Base-by-base conservation (phyloP, 2,329 filamentous ascomycete genomes). In the Colletotrichum zoysiae region DNA sequence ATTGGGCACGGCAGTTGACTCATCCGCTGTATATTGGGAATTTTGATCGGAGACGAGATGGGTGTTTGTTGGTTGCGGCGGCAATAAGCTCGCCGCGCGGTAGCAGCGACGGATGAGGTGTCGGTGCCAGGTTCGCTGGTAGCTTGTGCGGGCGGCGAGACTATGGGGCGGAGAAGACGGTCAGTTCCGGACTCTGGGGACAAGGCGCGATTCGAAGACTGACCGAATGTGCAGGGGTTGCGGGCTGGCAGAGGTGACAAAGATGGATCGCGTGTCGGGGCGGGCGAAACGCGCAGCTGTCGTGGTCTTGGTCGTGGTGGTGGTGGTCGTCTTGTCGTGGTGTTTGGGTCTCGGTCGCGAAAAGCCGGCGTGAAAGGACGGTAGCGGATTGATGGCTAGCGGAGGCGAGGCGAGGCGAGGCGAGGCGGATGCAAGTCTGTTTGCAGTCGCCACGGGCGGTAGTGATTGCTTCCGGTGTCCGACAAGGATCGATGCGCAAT, bases 321-420 rank as follows among this genome's bases (percentile, higher is more conserved):
- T 26, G 2, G 40, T 38, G n/a, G 58, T 23, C 30, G 69, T 55
- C 46, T 20, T 48, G n/a, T 48, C 46, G 46, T 12, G 20, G 59
- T 38, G 57, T n/a, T 35, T 33, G 51, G 53, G 46, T 23, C 30
- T 51, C 35, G 65, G 51, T 61, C 48, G 53, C 69, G 48, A 64
- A 4, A 46, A 64, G 55, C 38, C 46, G 44, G 38, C 33, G 40
- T 33, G 11, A 14, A 38, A 35, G 30, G 59, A 48, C 46, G 59
- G 62, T 57, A 40, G 46, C 59, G 53, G 18, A 44, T 38, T 23
- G 23, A 51, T 58, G 42, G 55, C 60, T 48, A 64, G 67, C 56
- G 50, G 40, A 48, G 57, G 44, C 57, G 62, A 46, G 38, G 48
- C 38, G 65, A 62, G 6, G 35, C 6, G 40, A 56, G 48, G 42